A percentile compares a stretch with the other conserved stretches of the same genome.
Evolutionary conservation across 129 eudicot species (phyloP).

Genomic region (Helichrysum umbraculigerum): DNA sequence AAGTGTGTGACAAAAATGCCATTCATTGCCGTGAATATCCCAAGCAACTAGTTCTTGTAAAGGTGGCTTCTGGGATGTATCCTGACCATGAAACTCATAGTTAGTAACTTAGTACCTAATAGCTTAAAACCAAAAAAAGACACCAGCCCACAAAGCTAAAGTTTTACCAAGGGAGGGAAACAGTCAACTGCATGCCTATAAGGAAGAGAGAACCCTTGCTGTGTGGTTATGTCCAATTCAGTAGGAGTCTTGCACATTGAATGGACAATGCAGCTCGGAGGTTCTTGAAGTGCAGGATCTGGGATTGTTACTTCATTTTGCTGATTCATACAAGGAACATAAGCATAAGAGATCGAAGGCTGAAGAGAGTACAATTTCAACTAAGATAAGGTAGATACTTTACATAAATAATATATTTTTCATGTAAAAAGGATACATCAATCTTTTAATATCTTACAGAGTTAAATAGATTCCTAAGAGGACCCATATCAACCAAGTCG

Average conservation of each 20-base stretch:
- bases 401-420: not conserved
- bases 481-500: too few relatives aligned
- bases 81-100: slow-evolving; percentile 48
- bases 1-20: slow-evolving; percentile 94
- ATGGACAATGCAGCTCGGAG: slow-evolving; percentile 64
- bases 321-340: slow-evolving; percentile 43
- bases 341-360: slow-evolving; percentile 12
- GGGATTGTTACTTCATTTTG: slow-evolving; percentile 72
- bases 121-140: not conserved
- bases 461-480: not conserved
- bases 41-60: slow-evolving; percentile 89
- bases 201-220: slow-evolving; percentile 85
- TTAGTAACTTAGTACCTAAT: not conserved
- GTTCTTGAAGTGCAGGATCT: slow-evolving; percentile 74
- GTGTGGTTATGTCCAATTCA: slow-evolving; percentile 85
- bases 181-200: slow-evolving; percentile 92
- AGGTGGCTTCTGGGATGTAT: slow-evolving; percentile 90
- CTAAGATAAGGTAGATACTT: not conserved
- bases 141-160: not conserved
- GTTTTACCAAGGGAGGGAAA: slow-evolving; percentile 74
- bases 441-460: slow-evolving; percentile 8
- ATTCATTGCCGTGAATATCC: slow-evolving; percentile 83
- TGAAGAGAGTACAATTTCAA: not conserved
- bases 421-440: slow-evolving; percentile 48
- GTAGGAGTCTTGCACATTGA: slow-evolving; percentile 85